These are phyloP conservation scores for Picocystis salinarum DNA, from an alignment of 139 green algal species.

Conservation along the genomic window DNA sequence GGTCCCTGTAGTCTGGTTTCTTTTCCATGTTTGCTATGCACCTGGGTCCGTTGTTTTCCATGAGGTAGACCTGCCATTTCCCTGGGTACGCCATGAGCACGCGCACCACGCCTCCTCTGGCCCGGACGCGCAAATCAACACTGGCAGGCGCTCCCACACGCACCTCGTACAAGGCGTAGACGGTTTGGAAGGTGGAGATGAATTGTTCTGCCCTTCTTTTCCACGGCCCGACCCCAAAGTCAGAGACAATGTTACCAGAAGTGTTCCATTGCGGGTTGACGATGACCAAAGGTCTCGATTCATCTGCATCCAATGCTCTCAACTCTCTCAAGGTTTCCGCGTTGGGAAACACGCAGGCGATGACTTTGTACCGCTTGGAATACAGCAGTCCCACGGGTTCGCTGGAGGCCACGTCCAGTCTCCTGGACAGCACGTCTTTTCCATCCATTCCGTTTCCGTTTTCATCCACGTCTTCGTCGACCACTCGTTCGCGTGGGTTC, in stretches of 20 bases:
- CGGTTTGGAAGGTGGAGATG: constrained; percentile 3
- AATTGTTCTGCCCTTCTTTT: constrained; percentile 6
- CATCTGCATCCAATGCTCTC: constrained; percentile 11
- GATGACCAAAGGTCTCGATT: constrained; percentile 9
- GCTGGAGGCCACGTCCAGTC: no score
- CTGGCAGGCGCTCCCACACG: no score
- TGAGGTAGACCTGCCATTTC: constrained; percentile 31
- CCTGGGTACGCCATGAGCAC: constrained; percentile 24
- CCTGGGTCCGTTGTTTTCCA: constrained; percentile 1
- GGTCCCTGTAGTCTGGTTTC: no score
- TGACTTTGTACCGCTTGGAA: no score
- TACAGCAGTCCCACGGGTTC: no score
- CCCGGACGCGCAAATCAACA: no score
- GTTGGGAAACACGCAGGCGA: constrained; percentile 24
- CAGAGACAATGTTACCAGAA: constrained; percentile 9
- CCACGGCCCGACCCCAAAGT: constrained; percentile 18
- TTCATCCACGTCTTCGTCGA: no score
- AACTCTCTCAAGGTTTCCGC: constrained; percentile 20
- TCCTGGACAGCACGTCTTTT: no score
- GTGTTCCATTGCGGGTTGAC: constrained; percentile 16
- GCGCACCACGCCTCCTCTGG: no score
- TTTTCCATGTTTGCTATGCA: no score
- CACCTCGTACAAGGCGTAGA: constrained; percentile 8
- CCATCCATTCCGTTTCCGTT: no score
- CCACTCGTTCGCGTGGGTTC: no score